Base-by-base conservation (phyloP, 352 stramenopile genomes). In the Pythium aquatile region DNA sequence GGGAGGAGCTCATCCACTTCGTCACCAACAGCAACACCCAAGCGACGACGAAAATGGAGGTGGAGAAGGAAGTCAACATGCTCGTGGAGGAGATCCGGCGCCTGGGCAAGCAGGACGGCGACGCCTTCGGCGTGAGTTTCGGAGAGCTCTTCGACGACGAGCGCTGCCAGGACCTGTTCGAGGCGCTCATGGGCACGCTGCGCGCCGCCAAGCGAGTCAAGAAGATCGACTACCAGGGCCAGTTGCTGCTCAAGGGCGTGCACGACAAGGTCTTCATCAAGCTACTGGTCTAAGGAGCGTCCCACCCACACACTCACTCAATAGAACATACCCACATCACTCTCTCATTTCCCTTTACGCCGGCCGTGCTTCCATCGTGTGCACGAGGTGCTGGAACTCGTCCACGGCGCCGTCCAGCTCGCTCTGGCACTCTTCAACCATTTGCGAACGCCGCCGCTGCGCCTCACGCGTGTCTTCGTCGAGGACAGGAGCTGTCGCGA, bases 121-220 rank as follows among this genome's bases (percentile, higher is more conserved):
- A 70, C 62, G 68, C 68, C 58, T 85, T 87, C n/a, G 76, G 75
- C 52, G 83, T 93, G 20, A 76, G 69, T 7, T 96, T 96, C 70
- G 87, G 87, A 26, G 75, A 76, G 57, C 73, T 96, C 52, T 96
- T 96, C 67, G 83, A 91, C 62, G 87, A 96, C 68, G 83, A 93
- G 64, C 74, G 84, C 53, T 88, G 87, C 46, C 78, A 89, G 55
- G 77, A 96, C 51, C 69, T 90, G 28, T 90, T 88, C 26, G 81
- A 94, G 65, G 85, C 87, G 24, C 72, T 96, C 52, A 88, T 96
- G 66, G 87, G 87, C 61, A 96, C 87, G 61, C 77, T 96, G 26
- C 87, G 86, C 58, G 79, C 81, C 40, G 87, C 87, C 54, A 91
- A 91, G 65, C 81, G 80, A 35, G 65, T 78, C 55, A 86, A 86